Percentiles rank a stretch among this genome's conserved stretches.
Evolutionary conservation across 2,329 filamentous ascomycete species (phyloP).

Genomic region (Trichophyton rubrum): DNA sequence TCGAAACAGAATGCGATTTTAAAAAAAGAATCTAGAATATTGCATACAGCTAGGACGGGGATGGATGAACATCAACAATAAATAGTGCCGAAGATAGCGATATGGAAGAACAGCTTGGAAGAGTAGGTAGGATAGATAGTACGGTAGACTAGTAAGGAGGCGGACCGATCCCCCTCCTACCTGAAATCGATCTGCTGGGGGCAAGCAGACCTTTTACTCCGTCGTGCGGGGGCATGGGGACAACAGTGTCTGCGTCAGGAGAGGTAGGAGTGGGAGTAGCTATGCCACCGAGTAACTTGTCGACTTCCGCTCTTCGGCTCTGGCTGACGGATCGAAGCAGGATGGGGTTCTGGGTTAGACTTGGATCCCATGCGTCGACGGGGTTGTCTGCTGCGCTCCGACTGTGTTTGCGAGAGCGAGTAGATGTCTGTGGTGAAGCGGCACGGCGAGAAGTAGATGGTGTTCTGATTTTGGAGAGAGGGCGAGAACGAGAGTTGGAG

Average conservation of each 20-base stretch:
- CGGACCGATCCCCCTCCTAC: slow-evolving; percentile 14
- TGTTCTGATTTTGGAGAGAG: not conserved
- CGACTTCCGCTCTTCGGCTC: slow-evolving; percentile 21
- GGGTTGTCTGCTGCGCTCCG: not conserved
- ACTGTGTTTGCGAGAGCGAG: not conserved
- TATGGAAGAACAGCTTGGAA: not conserved
- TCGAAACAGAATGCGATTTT: too few species aligned
- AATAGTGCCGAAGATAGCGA: too few species aligned
- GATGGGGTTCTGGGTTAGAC: slow-evolving; percentile 20
- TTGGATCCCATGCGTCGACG: slow-evolving; percentile 7
- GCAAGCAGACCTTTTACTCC: not conserved
- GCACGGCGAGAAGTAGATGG: not conserved
- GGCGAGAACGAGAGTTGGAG: not conserved
- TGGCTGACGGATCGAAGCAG: slow-evolving; percentile 9
- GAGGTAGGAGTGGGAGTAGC: slow-evolving; percentile 20
- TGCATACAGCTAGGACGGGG: too few species aligned
- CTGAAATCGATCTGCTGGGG: not conserved
- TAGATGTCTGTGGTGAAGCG: not conserved
- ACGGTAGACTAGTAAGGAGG: slow-evolving; percentile 15
- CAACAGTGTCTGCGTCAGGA: not conserved
- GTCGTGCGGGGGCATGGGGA: not conserved
- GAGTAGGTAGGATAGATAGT: not conserved
- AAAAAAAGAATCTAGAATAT: too few species aligned
- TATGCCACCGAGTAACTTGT: slow-evolving; percentile 28
- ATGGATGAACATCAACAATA: too few species aligned